Conservation (phyloP, 495 filamentous ascomycete species). For the Pyrenula massariospora region DNA sequence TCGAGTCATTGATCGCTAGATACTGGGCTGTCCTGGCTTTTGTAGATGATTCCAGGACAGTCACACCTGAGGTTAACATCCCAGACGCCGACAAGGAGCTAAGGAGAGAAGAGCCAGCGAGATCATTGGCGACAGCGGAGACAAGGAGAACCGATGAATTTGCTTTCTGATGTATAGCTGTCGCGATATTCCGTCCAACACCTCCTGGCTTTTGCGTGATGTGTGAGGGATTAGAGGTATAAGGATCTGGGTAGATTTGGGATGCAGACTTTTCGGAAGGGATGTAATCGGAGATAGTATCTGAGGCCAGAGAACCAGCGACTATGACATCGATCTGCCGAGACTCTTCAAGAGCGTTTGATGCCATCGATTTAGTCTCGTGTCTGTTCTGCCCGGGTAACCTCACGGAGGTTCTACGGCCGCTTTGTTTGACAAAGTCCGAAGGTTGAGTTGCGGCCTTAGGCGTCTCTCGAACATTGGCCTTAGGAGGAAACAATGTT, state of each 20-base stretch:
- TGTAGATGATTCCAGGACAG: constrained; percentile 35
- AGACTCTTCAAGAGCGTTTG: constrained; percentile 3
- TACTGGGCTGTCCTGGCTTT: constrained; percentile 72
- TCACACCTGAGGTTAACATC: constrained; percentile 53
- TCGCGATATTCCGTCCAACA: constrained; percentile 88
- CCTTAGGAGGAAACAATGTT: too few species aligned
- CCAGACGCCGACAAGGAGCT: constrained; percentile 46
- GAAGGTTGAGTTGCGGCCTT: background rate
- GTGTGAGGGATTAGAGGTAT: constrained; percentile 78
- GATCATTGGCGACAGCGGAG: constrained; percentile 65
- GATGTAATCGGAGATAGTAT: constrained; percentile 71
- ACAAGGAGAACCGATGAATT: constrained; percentile 52
- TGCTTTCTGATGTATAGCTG: constrained; percentile 52
- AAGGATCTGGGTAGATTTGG: constrained; percentile 36
- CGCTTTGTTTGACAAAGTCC: background rate
- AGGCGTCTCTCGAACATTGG: background rate
- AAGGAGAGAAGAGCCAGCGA: constrained; percentile 61
- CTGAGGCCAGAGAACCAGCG: constrained; percentile 79
- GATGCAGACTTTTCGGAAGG: constrained; percentile 21
- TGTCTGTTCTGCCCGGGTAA: constrained; percentile 1
- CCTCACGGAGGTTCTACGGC: background rate
- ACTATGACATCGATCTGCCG: constrained; percentile 58
- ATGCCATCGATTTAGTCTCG: constrained; percentile 3
- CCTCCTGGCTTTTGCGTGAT: constrained; percentile 79
- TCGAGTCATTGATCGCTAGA: constrained; percentile 71